These are phyloP conservation scores for Claviceps sp. DNA, from an alignment of 2,329 filamentous ascomycete species.

Conservation along the genomic window DNA sequence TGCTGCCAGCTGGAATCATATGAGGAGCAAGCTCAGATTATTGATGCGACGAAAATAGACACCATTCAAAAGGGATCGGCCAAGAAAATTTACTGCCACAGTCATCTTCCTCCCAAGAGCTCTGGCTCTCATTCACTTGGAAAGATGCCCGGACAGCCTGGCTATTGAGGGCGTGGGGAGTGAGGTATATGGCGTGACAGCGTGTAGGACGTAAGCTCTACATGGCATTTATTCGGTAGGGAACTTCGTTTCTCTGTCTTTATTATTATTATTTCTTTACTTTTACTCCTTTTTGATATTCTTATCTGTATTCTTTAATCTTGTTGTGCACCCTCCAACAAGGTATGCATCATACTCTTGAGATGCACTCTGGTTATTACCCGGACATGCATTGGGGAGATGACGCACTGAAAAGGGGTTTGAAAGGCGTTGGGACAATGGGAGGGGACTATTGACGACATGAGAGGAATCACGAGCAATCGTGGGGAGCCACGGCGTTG, in stretches of 20 bases:
- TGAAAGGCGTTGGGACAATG: not conserved
- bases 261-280: too few relatives aligned
- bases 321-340: too few relatives aligned
- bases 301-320: not conserved
- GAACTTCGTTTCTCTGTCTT: too few relatives aligned
- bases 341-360: too few relatives aligned
- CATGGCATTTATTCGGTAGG: too few relatives aligned
- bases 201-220: too few relatives aligned
- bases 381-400: not conserved
- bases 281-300: not conserved
- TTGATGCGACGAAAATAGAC: conserved; percentile 48
- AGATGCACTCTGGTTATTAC: not conserved
- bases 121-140: conserved; percentile 35
- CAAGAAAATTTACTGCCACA: conserved; percentile 45
- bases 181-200: too few relatives aligned
- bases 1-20: conserved; percentile 66
- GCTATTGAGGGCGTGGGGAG: conserved; percentile 24
- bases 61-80: conserved; percentile 25
- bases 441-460: not conserved
- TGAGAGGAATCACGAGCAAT: conserved; percentile 4
- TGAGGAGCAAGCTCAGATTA: conserved; percentile 46
- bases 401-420: not conserved
- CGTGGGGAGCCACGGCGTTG: conserved; percentile 3
- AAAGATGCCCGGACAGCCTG: conserved; percentile 42
- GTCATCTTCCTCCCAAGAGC: conserved; percentile 37